Percentiles rank a stretch among this genome's conserved stretches.
Evolutionary conservation across 2,329 filamentous ascomycete species (phyloP).

Genomic region (Onygenales sp.): DNA sequence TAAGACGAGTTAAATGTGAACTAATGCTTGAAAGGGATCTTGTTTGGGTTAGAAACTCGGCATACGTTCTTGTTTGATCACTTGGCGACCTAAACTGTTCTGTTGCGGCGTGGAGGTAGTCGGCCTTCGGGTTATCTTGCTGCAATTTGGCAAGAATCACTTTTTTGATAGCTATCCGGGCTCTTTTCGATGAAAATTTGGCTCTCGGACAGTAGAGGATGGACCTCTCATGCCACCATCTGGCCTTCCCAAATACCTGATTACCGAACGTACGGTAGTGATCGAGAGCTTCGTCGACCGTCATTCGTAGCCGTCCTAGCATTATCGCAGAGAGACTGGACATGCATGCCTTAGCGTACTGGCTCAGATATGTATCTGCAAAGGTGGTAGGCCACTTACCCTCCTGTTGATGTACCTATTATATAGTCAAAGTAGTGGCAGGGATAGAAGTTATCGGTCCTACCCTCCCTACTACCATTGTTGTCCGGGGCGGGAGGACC

Average conservation of each 20-base stretch:
- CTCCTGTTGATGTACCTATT: neutral
- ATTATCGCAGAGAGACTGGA: constrained; percentile 29
- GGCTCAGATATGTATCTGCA: neutral
- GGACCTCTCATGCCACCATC: neutral
- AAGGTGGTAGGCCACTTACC: neutral
- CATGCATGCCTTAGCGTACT: neutral
- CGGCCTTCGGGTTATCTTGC: neutral
- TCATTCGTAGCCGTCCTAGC: constrained; percentile 28
- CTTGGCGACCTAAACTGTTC: neutral
- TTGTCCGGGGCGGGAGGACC: neutral
- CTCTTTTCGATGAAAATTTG: neutral
- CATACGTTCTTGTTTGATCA: neutral
- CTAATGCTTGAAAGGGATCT: neutral
- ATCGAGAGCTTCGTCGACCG: constrained; percentile 23
- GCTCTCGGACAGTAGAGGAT: neutral
- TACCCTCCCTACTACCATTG: neutral
- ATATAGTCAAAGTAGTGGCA: neutral
- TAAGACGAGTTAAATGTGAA: neutral
- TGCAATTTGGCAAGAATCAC: neutral
- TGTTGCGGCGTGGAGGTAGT: neutral
- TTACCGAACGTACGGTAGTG: neutral
- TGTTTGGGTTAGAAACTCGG: too few species aligned
- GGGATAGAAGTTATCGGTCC: neutral
- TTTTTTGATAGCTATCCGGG: neutral
- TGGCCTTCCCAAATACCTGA: neutral